Evolutionary conservation across 2,329 filamentous ascomycete species (phyloP).

Genomic region (Phialophora verrucosa): DNA sequence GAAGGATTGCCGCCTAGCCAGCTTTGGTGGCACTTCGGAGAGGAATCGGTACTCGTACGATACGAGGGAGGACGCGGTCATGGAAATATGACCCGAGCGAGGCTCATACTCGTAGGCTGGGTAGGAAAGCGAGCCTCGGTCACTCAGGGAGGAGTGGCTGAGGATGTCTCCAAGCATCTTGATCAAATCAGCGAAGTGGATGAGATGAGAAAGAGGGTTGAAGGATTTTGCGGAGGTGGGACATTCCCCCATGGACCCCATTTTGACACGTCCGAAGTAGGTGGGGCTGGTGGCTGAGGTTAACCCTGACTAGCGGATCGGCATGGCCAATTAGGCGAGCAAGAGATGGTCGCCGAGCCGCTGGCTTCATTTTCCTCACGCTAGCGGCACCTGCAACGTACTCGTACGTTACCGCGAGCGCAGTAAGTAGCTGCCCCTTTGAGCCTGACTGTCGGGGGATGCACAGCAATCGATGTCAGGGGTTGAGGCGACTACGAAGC

Average conservation of each 20-base stretch:
- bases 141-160: not conserved
- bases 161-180: no score
- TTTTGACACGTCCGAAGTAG: not conserved
- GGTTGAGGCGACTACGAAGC: not conserved
- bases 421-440: not conserved
- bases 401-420: no score
- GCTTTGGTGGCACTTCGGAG: not conserved
- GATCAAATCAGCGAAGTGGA: not conserved
- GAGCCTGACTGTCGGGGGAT: not conserved
- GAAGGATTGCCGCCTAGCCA: not conserved
- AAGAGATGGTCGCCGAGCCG: not conserved
- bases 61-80: not conserved
- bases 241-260: not conserved
- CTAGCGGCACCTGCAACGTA: not conserved
- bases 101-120: not conserved
- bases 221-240: conserved; percentile 11
- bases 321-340: not conserved
- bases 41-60: no score
- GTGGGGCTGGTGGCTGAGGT: not conserved
- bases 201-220: not conserved
- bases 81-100: not conserved
- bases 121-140: not conserved
- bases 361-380: not conserved
- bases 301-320: not conserved
- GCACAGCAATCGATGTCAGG: not conserved